Conservation (phyloP, 768 basidiomycete genomes). For the Coprinopsis strossmayeri region DNA sequence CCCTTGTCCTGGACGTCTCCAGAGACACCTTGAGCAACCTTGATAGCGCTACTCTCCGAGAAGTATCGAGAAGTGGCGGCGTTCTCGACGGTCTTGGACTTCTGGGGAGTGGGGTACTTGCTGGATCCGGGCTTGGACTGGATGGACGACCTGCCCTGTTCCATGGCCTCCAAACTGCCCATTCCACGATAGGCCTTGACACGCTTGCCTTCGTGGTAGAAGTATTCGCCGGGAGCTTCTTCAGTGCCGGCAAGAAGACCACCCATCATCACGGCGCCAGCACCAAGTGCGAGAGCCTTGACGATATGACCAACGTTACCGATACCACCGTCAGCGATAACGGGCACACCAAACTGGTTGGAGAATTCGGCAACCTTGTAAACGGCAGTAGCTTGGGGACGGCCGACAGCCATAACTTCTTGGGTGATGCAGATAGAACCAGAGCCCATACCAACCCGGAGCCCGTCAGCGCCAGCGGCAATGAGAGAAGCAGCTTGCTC, state of each 20-base stretch:
- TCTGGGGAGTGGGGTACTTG: constrained; percentile 45
- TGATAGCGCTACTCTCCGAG: constrained; percentile 86
- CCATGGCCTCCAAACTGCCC: constrained; percentile 95
- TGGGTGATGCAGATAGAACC: constrained; percentile 99
- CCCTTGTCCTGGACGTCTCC: constrained; percentile 99
- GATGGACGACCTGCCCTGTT: constrained; percentile 53
- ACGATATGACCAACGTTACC: constrained; percentile 96
- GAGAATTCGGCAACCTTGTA: constrained; percentile 94
- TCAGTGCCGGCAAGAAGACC: constrained; percentile 91
- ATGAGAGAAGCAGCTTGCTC: constrained; percentile 95
- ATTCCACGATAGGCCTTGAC: constrained; percentile 99
- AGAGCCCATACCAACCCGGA: constrained; percentile 95
- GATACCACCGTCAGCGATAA: constrained; percentile 95
- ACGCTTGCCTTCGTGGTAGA: constrained; percentile 98
- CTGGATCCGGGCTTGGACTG: constrained; percentile 22
- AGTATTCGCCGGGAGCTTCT: constrained; percentile 98
- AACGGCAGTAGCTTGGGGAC: constrained; percentile 98
- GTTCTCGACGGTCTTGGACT: constrained; percentile 61
- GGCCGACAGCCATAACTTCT: constrained; percentile 98
- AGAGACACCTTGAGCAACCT: constrained; percentile 95
- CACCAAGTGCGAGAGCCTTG: constrained; percentile 92
- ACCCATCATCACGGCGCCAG: constrained; percentile 99
- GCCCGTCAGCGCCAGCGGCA: constrained; percentile 89
- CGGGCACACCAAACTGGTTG: constrained; percentile 87
- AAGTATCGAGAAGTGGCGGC: constrained; percentile 96